These are phyloP conservation scores for Tricholoma sp. DNA, from an alignment of 768 basidiomycete species.

Conservation along the genomic window DNA sequence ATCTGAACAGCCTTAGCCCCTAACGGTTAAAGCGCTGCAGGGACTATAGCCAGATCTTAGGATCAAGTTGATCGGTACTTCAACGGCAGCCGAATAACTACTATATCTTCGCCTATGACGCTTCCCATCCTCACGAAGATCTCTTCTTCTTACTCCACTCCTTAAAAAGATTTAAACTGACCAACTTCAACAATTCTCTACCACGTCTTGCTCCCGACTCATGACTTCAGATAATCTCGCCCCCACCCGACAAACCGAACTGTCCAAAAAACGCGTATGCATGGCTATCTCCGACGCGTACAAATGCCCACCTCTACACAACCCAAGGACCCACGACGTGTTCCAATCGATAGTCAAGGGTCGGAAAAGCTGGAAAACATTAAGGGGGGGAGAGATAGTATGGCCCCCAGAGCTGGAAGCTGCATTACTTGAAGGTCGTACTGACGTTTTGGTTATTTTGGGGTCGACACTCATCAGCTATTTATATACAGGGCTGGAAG, in stretches of 20 bases:
- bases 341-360: conserved; percentile 62
- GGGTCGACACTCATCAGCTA: conserved; percentile 7
- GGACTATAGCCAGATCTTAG: conserved; percentile 29
- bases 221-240: conserved; percentile 15
- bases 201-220: conserved; percentile 12
- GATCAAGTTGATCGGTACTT: conserved; percentile 24
- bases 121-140: conserved; percentile 19
- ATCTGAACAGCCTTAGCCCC: conserved; percentile 32
- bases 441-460: not conserved
- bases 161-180: conserved; percentile 16
- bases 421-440: conserved; percentile 65
- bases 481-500: conserved; percentile 49
- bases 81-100: conserved; percentile 29
- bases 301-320: conserved; percentile 24
- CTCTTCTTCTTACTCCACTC: conserved; percentile 13
- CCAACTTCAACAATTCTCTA: conserved; percentile 24
- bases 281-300: conserved; percentile 13
- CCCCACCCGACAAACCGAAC: conserved; percentile 5
- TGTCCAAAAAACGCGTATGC: conserved; percentile 10
- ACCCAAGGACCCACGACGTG: conserved; percentile 46
- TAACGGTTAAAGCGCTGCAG: conserved; percentile 26
- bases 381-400: conserved; percentile 67
- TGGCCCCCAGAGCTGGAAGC: conserved; percentile 81
- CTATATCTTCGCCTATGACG: conserved; percentile 18
- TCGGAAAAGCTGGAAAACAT: conserved; percentile 73